phyloP scores from a whole-genome alignment of 345 rosid species.

The Eucalyptus camaldulensis region DNA sequence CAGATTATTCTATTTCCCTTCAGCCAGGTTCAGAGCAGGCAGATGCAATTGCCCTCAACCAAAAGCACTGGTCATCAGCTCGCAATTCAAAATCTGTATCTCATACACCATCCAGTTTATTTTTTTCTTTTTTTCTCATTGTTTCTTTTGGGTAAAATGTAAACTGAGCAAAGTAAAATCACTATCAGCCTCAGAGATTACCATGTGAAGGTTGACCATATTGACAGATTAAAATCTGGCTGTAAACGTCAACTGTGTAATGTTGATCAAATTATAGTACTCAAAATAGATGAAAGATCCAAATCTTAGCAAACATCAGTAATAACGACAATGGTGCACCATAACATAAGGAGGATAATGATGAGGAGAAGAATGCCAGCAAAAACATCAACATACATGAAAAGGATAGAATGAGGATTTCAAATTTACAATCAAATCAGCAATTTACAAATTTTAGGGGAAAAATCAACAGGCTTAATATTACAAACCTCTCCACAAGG shows the following conservation, averaged over 20 bases:
- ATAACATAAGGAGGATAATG: neutral
- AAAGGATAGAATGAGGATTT: neutral
- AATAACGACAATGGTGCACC: neutral
- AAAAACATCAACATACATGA: neutral
- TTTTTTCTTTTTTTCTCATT: neutral
- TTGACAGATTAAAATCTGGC: neutral
- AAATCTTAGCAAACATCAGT: neutral
- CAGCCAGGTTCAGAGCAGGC: neutral
- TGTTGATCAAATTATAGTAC: neutral
- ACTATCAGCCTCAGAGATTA: neutral
- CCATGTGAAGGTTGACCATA: neutral
- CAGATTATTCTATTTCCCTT: neutral
- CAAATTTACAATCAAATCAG: neutral
- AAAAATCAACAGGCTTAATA: neutral
- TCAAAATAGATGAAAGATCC: neutral
- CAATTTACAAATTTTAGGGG: neutral
- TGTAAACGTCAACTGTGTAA: neutral
- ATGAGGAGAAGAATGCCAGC: neutral
- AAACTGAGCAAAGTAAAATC: neutral
- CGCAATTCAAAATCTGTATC: neutral
- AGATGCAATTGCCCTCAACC: neutral
- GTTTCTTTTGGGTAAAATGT: neutral
- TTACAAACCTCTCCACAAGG: slow-evolving; percentile 75
- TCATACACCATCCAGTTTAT: neutral
- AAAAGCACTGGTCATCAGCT: neutral